phyloP scores from a whole-genome alignment of 352 stramenopile genomes.

The Globisporangium ultimum region DNA sequence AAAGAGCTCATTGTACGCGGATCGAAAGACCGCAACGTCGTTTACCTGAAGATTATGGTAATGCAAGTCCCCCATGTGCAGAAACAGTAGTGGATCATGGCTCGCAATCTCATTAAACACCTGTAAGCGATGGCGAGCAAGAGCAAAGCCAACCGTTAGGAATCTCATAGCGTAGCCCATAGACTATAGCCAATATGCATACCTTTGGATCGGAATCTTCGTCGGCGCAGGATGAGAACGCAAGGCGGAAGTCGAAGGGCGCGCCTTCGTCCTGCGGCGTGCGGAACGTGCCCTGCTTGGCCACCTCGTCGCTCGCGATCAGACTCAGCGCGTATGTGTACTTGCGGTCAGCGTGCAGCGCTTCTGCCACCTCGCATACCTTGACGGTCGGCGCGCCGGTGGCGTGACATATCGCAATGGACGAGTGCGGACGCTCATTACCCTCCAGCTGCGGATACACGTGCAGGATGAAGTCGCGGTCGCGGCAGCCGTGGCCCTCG shows the following conservation, averaged over 20 bases:
- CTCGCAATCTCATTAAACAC: conserved; percentile 57
- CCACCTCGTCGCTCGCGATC: conserved; percentile 24
- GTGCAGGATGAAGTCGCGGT: conserved; percentile 55
- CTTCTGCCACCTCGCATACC: conserved; percentile 38
- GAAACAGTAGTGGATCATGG: conserved; percentile 77
- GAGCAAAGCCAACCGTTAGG: no score
- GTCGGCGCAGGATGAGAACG: conserved; percentile 80
- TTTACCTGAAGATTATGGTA: conserved; percentile 83
- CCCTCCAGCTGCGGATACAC: conserved; percentile 40
- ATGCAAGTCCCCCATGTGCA: conserved; percentile 88
- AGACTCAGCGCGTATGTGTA: conserved; percentile 68
- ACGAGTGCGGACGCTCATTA: conserved; percentile 47
- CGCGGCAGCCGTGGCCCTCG: conserved; percentile 40
- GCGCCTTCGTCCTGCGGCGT: conserved; percentile 44
- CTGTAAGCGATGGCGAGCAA: conserved; percentile 17
- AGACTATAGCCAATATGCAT: conserved; percentile 21
- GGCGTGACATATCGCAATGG: conserved; percentile 33
- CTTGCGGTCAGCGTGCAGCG: conserved; percentile 40
- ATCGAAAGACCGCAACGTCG: conserved; percentile 50
- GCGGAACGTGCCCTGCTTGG: conserved; percentile 38
- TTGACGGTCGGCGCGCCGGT: conserved; percentile 36
- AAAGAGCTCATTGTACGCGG: conserved; percentile 72
- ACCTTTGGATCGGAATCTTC: conserved; percentile 63
- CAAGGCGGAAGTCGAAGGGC: conserved; percentile 63
- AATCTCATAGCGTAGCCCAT: not conserved